Conservation (phyloP, 2,329 filamentous ascomycete species). For the Amylocarpus encephaloides region DNA sequence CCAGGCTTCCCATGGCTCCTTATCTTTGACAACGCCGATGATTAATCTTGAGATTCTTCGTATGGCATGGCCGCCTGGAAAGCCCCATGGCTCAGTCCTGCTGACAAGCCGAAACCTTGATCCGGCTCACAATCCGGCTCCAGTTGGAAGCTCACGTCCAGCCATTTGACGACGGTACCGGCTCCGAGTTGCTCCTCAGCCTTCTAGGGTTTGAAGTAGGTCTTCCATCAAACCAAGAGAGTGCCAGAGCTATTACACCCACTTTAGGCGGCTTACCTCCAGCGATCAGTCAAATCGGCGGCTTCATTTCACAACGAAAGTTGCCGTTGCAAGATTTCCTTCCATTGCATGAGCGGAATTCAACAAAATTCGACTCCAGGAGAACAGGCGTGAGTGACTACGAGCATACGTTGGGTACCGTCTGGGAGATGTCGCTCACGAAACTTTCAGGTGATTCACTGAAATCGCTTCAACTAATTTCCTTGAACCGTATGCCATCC, state of each 20-base stretch:
- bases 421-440: conserved; percentile 28
- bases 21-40: not conserved
- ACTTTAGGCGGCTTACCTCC: conserved; percentile 29
- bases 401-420: conserved; percentile 25
- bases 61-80: not conserved
- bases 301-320: conserved; percentile 26
- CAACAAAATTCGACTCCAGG: conserved; percentile 26
- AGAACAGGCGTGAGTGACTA: conserved; percentile 22
- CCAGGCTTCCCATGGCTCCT: not conserved
- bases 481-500: conserved; percentile 28
- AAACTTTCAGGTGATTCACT: conserved; percentile 19
- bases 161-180: conserved; percentile 31
- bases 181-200: conserved; percentile 9
- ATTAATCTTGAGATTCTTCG: conserved; percentile 2
- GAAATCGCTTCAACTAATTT: conserved; percentile 26
- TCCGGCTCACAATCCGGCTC: not conserved
- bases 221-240: not conserved
- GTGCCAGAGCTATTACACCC: not conserved
- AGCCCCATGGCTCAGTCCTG: not conserved
- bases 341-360: conserved; percentile 26
- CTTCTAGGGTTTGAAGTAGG: not conserved
- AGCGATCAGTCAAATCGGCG: conserved; percentile 29
- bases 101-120: not conserved
- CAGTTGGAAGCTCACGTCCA: conserved; percentile 13
- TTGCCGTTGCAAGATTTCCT: conserved; percentile 26